Base-by-base conservation (phyloP, 2,329 filamentous ascomycete species). In the Fusarium poae region DNA sequence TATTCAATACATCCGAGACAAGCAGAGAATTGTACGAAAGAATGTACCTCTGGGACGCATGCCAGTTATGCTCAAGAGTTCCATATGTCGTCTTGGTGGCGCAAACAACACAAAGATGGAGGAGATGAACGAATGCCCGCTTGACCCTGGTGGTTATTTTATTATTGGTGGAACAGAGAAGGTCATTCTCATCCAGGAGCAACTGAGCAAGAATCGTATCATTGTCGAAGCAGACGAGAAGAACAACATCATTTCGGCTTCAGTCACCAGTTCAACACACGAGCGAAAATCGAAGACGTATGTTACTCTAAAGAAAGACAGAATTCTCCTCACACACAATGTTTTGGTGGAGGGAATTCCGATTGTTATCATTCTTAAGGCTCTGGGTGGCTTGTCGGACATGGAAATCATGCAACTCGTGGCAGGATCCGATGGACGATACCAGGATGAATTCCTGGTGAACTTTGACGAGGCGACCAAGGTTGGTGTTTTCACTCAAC, bases 221-320 rank as follows among this genome's bases (percentile, higher is more conserved):
- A 97, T 99, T 77, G 95, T 99, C 18, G 97, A 99, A 80, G 91
- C 93, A 57, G 92, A 95, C 74, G 86, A 91, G 53, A 97, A 97
- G 82, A 98, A 97, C 80, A 92, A 92, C 63, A 90, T 97, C 68
- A 95, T 98, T 58, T 93, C 95, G 72, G 96, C 97, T 37, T 98
- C 96, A 2, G 96, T 98, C 30, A 99, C 94, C 10, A 97, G 94
- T 88, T 97, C 96, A 30, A 98, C 97, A 2, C 94, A 97, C 79
- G 96, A 98, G 79, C 89, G 97, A 74, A 97, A 98, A 80, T 97
- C 96, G 13, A 99, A 99, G 83, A 97, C 93, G 57, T 97, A 98
- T 74, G 93, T 99, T 52, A 88, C 95, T 16, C 82, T 97, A 55
- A 98, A 98, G 82, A 98, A 98, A 79, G 95, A 97, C 57, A 88